phyloP scores from a whole-genome alignment of 257 asterid species.

The Jaltomata sinuosa region DNA sequence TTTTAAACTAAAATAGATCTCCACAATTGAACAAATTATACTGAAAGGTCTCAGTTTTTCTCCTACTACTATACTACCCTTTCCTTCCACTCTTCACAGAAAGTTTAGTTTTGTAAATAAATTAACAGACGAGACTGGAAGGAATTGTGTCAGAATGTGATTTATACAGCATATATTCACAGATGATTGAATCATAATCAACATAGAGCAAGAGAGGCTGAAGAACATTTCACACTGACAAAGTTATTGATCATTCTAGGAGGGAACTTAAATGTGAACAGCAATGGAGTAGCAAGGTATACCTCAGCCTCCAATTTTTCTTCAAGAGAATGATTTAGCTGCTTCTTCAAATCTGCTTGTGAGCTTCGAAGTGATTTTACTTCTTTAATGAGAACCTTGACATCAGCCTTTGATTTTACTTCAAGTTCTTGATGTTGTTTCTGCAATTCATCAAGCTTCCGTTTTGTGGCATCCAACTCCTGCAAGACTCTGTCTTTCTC shows the following conservation, averaged over 20 bases:
- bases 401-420: conserved; percentile 70
- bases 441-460: conserved; percentile 48
- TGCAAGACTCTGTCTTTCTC: conserved; percentile 36
- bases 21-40: not conserved
- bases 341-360: conserved; percentile 57
- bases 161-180: not conserved
- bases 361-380: conserved; percentile 81
- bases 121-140: not conserved
- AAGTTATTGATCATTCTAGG: not conserved
- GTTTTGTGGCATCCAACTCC: conserved; percentile 55
- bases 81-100: not conserved
- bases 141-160: not conserved
- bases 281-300: conserved; percentile 14
- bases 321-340: conserved; percentile 41
- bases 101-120: not conserved
- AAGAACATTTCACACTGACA: not conserved
- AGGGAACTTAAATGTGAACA: not conserved
- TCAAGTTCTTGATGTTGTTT: conserved; percentile 72
- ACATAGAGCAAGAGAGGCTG: not conserved
- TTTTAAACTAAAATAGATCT: not conserved
- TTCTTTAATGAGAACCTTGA: conserved; percentile 84
- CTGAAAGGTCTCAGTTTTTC: not conserved
- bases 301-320: conserved; percentile 70
- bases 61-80: not conserved
- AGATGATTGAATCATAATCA: not conserved